Conservation (phyloP, 176 grass and related monocot genomes). For the Chrysopogon serrulatus region DNA sequence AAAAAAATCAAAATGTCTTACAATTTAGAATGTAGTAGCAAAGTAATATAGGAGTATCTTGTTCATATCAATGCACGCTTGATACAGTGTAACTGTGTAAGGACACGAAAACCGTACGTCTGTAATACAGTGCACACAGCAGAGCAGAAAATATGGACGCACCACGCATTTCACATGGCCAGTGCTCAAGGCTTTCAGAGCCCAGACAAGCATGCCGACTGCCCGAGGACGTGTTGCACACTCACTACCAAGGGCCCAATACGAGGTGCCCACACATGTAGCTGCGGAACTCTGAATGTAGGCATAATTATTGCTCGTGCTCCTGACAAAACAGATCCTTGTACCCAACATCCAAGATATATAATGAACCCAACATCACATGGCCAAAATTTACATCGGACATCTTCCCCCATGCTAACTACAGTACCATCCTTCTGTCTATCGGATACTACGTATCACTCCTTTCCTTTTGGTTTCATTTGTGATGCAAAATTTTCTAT, state of each 20-base stretch:
- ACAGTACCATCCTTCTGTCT: background rate
- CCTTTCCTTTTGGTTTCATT: conserved; percentile 1
- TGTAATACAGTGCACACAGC: no score
- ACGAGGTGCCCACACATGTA: background rate
- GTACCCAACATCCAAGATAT: background rate
- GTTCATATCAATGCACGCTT: no score
- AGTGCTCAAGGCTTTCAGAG: background rate
- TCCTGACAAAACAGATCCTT: background rate
- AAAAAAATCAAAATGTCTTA: no score
- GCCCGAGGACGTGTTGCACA: background rate
- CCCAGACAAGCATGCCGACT: background rate
- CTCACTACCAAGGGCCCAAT: background rate
- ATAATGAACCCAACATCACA: background rate
- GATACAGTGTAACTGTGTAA: no score
- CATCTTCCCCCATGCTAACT: background rate
- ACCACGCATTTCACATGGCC: background rate
- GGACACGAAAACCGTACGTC: no score
- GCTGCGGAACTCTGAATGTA: background rate
- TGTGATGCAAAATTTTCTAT: conserved; percentile 43
- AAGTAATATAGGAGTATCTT: no score
- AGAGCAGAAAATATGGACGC: no score
- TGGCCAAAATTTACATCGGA: conserved; percentile 33
- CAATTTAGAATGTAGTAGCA: no score
- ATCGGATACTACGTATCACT: background rate
- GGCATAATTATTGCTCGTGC: no score